Evolutionary conservation across 1,284 basidiomycete genomes (phyloP).

Genomic region (Laetiporus sulphureus): DNA sequence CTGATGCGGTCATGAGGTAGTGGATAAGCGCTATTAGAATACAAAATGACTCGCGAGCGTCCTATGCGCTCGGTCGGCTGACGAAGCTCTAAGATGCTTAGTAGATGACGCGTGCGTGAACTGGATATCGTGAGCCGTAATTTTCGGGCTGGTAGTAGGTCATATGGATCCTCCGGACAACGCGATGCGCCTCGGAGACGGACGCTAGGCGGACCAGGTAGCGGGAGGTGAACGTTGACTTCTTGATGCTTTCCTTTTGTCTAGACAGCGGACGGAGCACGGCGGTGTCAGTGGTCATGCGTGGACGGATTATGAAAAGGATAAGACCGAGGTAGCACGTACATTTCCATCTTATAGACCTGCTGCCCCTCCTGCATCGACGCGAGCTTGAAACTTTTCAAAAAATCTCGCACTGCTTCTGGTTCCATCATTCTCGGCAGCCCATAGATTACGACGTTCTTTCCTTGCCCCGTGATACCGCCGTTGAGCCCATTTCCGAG

Average conservation of each 20-base stretch:
- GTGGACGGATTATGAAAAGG: background rate
- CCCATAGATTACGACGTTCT: constrained; percentile 53
- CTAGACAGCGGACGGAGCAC: too few relatives aligned
- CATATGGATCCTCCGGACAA: constrained; percentile 59
- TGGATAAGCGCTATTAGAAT: too few relatives aligned
- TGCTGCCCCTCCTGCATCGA: constrained; percentile 27
- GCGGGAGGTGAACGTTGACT: constrained; percentile 23
- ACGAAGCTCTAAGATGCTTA: constrained; percentile 24
- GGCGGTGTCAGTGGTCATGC: too few relatives aligned
- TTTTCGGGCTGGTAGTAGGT: constrained; percentile 36
- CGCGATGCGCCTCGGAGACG: constrained; percentile 56
- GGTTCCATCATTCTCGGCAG: constrained; percentile 42
- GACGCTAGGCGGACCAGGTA: constrained; percentile 49
- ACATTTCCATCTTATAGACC: constrained; percentile 46
- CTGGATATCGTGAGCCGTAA: constrained; percentile 33
- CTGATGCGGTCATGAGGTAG: too few relatives aligned
- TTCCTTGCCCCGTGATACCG: constrained; percentile 39
- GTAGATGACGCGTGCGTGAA: constrained; percentile 55
- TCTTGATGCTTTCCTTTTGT: too few relatives aligned
- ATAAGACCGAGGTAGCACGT: constrained; percentile 20
- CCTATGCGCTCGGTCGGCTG: too few relatives aligned
- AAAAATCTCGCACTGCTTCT: constrained; percentile 31
- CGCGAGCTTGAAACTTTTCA: constrained; percentile 41
- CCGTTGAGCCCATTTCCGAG: constrained; percentile 48
- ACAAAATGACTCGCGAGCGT: too few relatives aligned